A percentile compares a stretch with the other conserved stretches of the same genome.
Evolutionary conservation across 257 asterid genomes (phyloP).

Genomic region (Plantago elongata): DNA sequence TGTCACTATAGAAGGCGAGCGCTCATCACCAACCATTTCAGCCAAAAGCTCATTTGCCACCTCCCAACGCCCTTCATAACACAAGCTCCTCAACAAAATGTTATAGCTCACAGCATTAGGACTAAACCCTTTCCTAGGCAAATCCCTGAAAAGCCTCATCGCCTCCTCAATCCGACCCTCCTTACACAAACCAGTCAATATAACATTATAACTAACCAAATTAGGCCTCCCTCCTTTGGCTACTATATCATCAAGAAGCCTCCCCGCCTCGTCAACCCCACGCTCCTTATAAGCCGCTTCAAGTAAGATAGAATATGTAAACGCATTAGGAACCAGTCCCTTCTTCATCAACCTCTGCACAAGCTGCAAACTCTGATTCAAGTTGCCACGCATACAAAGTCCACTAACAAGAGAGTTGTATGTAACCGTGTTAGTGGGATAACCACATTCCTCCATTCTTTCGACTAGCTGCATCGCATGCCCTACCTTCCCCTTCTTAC

Average conservation of each 20-base stretch:
- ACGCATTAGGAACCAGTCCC: conserved; percentile 83
- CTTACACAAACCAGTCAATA: conserved; percentile 77
- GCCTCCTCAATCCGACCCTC: conserved; percentile 82
- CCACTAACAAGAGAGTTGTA: conserved; percentile 77
- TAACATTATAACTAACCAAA: conserved; percentile 75
- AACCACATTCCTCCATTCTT: conserved; percentile 77
- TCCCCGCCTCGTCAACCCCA: conserved; percentile 78
- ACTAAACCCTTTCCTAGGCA: conserved; percentile 59
- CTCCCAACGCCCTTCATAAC: conserved; percentile 70
- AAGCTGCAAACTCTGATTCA: conserved; percentile 54
- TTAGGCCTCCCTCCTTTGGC: conserved; percentile 75
- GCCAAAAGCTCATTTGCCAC: conserved; percentile 77
- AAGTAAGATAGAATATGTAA: conserved; percentile 75
- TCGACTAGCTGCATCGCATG: conserved; percentile 89
- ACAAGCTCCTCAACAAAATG: conserved; percentile 76
- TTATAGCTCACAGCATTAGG: conserved; percentile 90
- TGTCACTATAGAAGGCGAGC: conserved; percentile 64
- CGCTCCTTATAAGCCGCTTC: conserved; percentile 83
- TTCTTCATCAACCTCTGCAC: conserved; percentile 62
- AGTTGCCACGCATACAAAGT: conserved; percentile 68
- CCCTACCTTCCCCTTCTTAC: conserved; percentile 82
- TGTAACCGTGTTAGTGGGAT: conserved; percentile 57
- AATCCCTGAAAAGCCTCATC: conserved; percentile 50
- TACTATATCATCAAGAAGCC: conserved; percentile 59
- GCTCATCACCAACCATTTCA: conserved; percentile 69